These are phyloP conservation scores for Dendrocalamus latiflorus DNA, from an alignment of 202 grass and related monocot genomes.

Conservation along the genomic window DNA sequence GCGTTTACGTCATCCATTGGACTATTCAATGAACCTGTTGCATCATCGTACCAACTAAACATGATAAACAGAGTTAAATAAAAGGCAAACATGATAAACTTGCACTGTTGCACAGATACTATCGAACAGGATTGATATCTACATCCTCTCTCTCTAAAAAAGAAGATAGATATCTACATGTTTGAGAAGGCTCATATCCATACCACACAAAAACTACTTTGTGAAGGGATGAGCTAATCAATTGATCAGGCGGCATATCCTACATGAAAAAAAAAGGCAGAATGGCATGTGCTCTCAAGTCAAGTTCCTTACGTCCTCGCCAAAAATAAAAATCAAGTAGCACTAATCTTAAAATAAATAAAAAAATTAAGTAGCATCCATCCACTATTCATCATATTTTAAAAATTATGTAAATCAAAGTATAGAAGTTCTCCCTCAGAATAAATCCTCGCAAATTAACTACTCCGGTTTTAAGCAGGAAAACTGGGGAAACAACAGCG, in stretches of 20 bases:
- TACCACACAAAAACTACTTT: not conserved
- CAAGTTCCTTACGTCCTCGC: not conserved
- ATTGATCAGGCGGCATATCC: not conserved
- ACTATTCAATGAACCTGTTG: slow-evolving; percentile 1
- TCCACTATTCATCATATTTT: too few species aligned
- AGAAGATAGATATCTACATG: not conserved
- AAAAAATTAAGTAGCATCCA: too few species aligned
- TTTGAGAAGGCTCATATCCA: not conserved
- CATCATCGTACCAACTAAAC: not conserved
- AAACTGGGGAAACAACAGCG: too few species aligned
- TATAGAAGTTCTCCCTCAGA: too few species aligned
- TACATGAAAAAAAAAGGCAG: not conserved
- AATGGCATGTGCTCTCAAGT: not conserved
- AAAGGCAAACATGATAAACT: not conserved
- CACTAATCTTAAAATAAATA: too few species aligned
- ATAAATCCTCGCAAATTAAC: too few species aligned
- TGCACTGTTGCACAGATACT: not conserved
- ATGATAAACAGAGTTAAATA: not conserved
- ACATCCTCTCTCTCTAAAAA: not conserved
- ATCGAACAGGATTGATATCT: not conserved
- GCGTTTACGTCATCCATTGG: slow-evolving; percentile 16
- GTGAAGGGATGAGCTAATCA: not conserved
- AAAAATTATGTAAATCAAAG: too few species aligned
- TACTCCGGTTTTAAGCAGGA: too few species aligned
- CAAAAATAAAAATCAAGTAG: too few species aligned